These are phyloP conservation scores for Ascochyta koolunga DNA, from an alignment of 2,329 filamentous ascomycete genomes.

Conservation along the genomic window DNA sequence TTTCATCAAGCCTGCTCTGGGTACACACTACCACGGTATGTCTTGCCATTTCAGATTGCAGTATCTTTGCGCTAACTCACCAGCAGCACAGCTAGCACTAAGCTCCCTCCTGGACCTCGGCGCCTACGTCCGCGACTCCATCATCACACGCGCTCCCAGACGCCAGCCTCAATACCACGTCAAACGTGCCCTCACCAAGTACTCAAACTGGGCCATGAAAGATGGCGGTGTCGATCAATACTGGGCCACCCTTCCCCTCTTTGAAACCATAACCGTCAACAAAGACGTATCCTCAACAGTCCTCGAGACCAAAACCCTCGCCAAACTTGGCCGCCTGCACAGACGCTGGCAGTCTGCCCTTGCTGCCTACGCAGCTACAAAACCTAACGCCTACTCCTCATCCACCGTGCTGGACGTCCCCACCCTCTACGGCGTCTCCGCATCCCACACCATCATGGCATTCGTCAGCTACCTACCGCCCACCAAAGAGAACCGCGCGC, in stretches of 20 bases:
- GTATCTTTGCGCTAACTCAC: constrained; percentile 14
- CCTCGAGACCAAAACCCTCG: constrained; percentile 52
- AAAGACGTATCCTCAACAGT: constrained; percentile 46
- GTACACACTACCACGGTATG: constrained; percentile 55
- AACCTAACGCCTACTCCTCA: background rate
- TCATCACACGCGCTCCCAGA: constrained; percentile 45
- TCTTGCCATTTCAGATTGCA: background rate
- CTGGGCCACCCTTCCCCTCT: constrained; percentile 50
- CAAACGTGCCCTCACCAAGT: constrained; percentile 52
- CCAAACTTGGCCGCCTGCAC: constrained; percentile 53
- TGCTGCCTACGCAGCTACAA: constrained; percentile 20
- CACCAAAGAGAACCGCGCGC: constrained; percentile 25
- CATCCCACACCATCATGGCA: constrained; percentile 59
- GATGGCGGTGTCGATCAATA: constrained; percentile 54
- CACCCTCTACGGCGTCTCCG: constrained; percentile 61
- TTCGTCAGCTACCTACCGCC: constrained; percentile 58
- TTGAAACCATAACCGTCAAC: constrained; percentile 53
- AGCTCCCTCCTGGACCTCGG: constrained; percentile 58
- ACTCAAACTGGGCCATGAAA: constrained; percentile 60
- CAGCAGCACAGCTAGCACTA: constrained; percentile 58
- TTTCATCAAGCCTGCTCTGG: constrained; percentile 54
- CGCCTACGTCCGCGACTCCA: constrained; percentile 58
- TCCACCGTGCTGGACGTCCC: constrained; percentile 44
- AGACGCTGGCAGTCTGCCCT: constrained; percentile 51
- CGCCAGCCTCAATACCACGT: constrained; percentile 49